These are phyloP conservation scores for Umbelopsis isabellina DNA, from an alignment of 192 early-diverging fungal species.

Conservation along the genomic window DNA sequence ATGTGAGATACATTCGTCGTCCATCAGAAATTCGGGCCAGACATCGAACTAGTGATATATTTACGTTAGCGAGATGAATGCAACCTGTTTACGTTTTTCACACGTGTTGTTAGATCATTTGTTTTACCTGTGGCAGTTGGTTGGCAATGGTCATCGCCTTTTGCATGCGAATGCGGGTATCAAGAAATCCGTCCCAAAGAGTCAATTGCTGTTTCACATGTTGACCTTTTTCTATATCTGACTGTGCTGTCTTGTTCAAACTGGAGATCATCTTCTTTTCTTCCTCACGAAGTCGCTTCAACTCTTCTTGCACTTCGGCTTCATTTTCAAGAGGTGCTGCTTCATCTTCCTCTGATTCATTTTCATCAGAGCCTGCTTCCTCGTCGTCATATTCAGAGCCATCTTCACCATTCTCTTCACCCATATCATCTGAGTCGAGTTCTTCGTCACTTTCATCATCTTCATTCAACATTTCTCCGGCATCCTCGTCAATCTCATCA, in stretches of 20 bases:
- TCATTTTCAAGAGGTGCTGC: constrained; percentile 22
- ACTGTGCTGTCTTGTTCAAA: constrained; percentile 72
- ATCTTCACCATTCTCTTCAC: constrained; percentile 41
- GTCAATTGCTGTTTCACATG: constrained; percentile 89
- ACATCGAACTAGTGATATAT: constrained; percentile 42
- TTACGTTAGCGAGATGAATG: constrained; percentile 31
- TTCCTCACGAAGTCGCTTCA: constrained; percentile 77
- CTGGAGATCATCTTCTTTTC: constrained; percentile 83
- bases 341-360: constrained; percentile 43
- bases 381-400: constrained; percentile 46
- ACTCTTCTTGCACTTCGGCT: constrained; percentile 55
- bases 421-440: constrained; percentile 36
- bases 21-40: constrained; percentile 25
- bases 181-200: constrained; percentile 83
- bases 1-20: constrained; percentile 24
- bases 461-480: constrained; percentile 54
- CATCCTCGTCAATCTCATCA: constrained; percentile 37
- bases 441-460: constrained; percentile 40
- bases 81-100: constrained; percentile 5
- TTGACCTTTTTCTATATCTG: constrained; percentile 89
- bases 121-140: constrained; percentile 69
- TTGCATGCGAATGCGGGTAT: constrained; percentile 87
- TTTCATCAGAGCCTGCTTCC: constrained; percentile 32
- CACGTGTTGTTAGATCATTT: not conserved
- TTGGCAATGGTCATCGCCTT: constrained; percentile 77